Evolutionary conservation across 805 yeast species (phyloP), one percentile per base, ranked within the genome.

Genomic region (Tetrapisispora arboricola): DNA sequence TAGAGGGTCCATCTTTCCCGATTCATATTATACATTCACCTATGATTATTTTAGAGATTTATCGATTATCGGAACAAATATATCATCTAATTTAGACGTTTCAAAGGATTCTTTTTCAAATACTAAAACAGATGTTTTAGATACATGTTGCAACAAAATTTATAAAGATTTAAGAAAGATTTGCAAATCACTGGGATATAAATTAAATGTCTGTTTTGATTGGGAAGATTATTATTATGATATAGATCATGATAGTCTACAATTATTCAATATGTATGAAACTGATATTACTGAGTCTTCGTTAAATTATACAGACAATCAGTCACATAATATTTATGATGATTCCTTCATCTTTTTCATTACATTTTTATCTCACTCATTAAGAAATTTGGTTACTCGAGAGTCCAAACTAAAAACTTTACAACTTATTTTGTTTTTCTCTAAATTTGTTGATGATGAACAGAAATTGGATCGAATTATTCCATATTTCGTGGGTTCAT

Each of bases 391-490:
- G 8, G 43, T 33, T 5, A 45, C 52, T 8, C 44, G 49, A 6
- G 39, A 39, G 2, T 46, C 49, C 5, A 51, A 54, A 36, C 32
- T 49, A 11, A 74, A 76, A 51, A 90, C 88, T 1, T 71, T 94
- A 46, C 92, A 86, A 52, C 61, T 88, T 46, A 71, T 92, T 1
- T 58, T 84, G 8, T 83, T 85, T 0, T 67, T 90, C 16, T 75
- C 90, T 2, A 95, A 84, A 52, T 73, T 76, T 43, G 66, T 86
- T 2, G 73, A 75, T 19, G 97, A 92, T 55, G 94, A 84, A 42
- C 79, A 78, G 13, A 90, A 87, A 55, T 65, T 92, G 30, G 96
- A 92, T 57, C 63, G 96, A 34, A 76, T 86, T 25, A 59, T 92
- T 19, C 97, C 98, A 0, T 85, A 81, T 54, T 58, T 92, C 19